Conservation (phyloP, 306 rosid species). For the Lablab purpureus region DNA sequence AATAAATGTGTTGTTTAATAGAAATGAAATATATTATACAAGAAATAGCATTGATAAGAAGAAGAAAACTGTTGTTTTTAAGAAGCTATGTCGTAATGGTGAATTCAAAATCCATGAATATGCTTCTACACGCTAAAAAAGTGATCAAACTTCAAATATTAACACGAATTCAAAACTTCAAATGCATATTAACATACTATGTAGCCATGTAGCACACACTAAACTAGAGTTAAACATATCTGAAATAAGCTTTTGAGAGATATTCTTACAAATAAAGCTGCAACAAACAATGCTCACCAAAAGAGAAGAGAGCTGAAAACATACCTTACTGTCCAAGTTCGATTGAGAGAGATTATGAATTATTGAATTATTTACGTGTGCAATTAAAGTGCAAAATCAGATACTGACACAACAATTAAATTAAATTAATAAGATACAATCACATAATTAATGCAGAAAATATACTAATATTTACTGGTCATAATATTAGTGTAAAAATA, state of each 20-base stretch:
- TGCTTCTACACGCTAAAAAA: neutral
- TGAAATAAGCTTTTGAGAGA: neutral
- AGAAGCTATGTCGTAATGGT: neutral
- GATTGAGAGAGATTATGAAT: neutral
- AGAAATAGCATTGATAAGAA: neutral
- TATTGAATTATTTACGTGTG: neutral
- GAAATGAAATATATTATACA: neutral
- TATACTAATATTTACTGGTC: too few relatives aligned
- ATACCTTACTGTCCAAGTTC: neutral
- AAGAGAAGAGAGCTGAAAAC: neutral
- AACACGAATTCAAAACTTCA: neutral
- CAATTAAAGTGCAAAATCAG: neutral
- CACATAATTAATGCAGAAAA: too few relatives aligned
- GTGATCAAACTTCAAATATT: too few relatives aligned
- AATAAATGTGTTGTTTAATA: neutral
- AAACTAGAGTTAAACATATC: neutral
- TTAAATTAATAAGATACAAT: too few relatives aligned
- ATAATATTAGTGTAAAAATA: too few relatives aligned
- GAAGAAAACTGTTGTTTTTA: too few relatives aligned
- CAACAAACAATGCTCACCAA: neutral
- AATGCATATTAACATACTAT: neutral
- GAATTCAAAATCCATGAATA: neutral
- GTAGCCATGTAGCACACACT: neutral
- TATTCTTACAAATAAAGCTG: neutral
- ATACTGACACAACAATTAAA: neutral